Evolutionary conservation across 2,329 filamentous ascomycete species (phyloP).

Genomic region (Aureobasidium pullulans): DNA sequence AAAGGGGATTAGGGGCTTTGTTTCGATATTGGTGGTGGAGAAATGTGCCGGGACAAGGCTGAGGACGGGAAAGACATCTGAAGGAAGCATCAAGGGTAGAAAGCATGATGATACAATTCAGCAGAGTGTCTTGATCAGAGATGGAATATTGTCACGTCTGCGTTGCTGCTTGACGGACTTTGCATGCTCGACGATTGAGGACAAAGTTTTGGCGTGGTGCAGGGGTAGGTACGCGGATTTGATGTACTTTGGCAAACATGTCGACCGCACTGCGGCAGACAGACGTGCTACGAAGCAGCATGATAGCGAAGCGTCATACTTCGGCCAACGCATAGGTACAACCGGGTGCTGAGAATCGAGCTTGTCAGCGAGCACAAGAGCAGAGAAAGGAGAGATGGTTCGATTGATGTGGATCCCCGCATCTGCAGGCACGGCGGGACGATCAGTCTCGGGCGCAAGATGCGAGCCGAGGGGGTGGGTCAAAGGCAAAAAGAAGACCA

Average conservation of each 20-base stretch:
- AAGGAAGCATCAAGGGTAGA: neutral
- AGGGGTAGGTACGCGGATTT: neutral
- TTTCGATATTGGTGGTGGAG: neutral
- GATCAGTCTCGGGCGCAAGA: neutral
- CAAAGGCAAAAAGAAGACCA: neutral
- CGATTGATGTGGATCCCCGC: neutral
- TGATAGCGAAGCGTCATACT: neutral
- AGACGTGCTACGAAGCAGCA: neutral
- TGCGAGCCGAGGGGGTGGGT: neutral
- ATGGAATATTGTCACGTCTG: too few relatives aligned
- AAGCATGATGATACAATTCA: neutral
- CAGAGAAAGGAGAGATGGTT: neutral
- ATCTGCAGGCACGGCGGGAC: neutral
- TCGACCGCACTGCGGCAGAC: neutral
- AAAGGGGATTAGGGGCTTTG: neutral
- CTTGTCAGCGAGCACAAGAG: neutral
- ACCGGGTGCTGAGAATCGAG: neutral
- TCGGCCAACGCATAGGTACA: neutral
- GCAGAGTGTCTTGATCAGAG: neutral
- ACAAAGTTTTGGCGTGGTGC: neutral
- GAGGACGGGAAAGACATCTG: slow-evolving; percentile 76
- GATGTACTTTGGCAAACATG: neutral
- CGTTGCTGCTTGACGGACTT: too few relatives aligned
- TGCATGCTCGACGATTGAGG: neutral
- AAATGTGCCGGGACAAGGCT: slow-evolving; percentile 59